phyloP scores from a whole-genome alignment of 1,284 basidiomycete species.

The Pseudozyma hubeiensis region DNA sequence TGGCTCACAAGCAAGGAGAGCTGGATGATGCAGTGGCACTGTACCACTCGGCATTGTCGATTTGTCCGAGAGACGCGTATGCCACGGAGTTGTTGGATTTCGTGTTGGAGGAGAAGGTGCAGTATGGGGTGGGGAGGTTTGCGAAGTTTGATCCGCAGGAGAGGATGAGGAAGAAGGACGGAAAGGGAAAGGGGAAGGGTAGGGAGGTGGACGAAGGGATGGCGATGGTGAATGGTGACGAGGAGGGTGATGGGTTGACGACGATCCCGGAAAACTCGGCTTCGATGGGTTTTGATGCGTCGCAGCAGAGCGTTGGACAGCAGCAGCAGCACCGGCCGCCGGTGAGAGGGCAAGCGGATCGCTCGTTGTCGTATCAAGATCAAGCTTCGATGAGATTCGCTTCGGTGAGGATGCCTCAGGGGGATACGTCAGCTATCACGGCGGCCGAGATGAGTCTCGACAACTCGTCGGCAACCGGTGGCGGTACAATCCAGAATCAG shows the following conservation, averaged over 20 bases:
- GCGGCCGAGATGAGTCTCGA: constrained; percentile 47
- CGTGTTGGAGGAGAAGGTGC: constrained; percentile 52
- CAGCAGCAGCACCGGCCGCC: background rate
- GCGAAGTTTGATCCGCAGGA: constrained; percentile 22
- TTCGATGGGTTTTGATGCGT: background rate
- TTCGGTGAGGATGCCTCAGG: too few species aligned
- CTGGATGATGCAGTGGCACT: constrained; percentile 58
- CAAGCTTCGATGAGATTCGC: too few species aligned
- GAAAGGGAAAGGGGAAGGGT: constrained; percentile 11
- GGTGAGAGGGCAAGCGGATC: too few species aligned
- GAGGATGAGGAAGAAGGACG: background rate
- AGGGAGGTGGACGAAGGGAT: background rate
- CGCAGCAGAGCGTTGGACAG: constrained; percentile 2
- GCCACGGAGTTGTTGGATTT: constrained; percentile 56
- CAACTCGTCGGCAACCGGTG: constrained; percentile 1
- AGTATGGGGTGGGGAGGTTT: constrained; percentile 28
- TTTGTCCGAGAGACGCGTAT: constrained; percentile 49
- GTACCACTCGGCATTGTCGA: constrained; percentile 58
- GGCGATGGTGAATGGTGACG: background rate
- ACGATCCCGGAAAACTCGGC: constrained; percentile 15
- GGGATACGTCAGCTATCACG: constrained; percentile 9
- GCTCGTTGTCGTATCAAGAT: too few species aligned
- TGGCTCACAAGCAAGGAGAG: constrained; percentile 52
- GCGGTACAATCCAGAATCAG: background rate
- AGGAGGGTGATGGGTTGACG: background rate